Percentiles rank a stretch among this genome's conserved stretches.
Evolutionary conservation across 2,329 filamentous ascomycete genomes (phyloP).

Genomic region (Colletotrichum paranaense): DNA sequence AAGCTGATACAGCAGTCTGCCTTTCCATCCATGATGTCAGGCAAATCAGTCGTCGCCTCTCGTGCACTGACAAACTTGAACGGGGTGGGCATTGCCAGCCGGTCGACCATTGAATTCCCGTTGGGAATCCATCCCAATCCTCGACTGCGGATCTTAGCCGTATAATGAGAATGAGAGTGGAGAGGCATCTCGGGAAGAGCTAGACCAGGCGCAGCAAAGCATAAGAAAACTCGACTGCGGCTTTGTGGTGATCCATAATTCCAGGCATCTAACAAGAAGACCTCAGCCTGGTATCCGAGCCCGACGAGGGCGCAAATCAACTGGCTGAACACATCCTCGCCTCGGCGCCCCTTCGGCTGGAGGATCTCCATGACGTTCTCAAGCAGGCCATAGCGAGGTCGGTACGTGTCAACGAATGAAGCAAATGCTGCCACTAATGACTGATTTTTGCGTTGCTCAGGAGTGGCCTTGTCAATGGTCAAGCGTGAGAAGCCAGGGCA

Average conservation of each 20-base stretch:
- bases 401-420: conserved; percentile 79
- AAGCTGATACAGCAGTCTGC: conserved; percentile 70
- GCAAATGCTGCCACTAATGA: conserved; percentile 83
- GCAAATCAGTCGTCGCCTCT: conserved; percentile 70
- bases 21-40: conserved; percentile 70
- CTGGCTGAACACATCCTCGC: conserved; percentile 77
- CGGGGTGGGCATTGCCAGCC: conserved; percentile 63
- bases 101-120: conserved; percentile 67
- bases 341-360: conserved; percentile 53
- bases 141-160: conserved; percentile 35
- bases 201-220: conserved; percentile 75
- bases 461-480: conserved; percentile 67
- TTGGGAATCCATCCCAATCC: conserved; percentile 70
- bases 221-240: conserved; percentile 76
- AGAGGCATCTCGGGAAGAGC: conserved; percentile 65
- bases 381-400: conserved; percentile 78
- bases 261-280: conserved; percentile 77
- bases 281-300: conserved; percentile 80
- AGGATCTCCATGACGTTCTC: conserved; percentile 82
- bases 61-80: conserved; percentile 68
- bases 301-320: conserved; percentile 79
- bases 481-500: conserved; percentile 80
- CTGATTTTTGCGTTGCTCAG: conserved; percentile 73
- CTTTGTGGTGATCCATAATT: conserved; percentile 74
- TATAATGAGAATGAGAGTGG: conserved; percentile 72